Evolutionary conservation across 2,329 filamentous ascomycete genomes (phyloP).

Genomic region (Coniella lustricola): DNA sequence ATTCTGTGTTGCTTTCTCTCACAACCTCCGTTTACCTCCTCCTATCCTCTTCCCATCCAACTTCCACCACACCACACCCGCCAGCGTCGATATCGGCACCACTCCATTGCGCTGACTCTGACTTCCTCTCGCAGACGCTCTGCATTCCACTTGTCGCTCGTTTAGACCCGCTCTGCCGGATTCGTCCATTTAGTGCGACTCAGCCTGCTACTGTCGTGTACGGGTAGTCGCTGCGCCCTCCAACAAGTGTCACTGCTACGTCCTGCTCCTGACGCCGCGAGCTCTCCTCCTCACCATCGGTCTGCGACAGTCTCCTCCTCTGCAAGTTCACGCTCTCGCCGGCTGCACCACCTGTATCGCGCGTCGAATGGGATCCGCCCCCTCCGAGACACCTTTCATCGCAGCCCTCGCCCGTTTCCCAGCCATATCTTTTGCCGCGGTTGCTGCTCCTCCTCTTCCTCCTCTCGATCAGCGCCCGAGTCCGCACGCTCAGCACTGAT

Average conservation of each 20-base stretch:
- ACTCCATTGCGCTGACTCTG: slow-evolving; percentile 6
- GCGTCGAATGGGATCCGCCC: slow-evolving; percentile 12
- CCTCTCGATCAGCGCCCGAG: slow-evolving; percentile 1
- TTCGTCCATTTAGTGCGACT: slow-evolving; percentile 4
- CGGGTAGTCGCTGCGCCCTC: slow-evolving; percentile 3
- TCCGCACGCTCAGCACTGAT: neutral
- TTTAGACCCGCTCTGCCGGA: slow-evolving; percentile 6
- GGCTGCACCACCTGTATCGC: slow-evolving; percentile 8
- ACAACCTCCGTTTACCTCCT: neutral
- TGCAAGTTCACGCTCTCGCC: slow-evolving; percentile 4
- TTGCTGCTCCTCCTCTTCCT: no score
- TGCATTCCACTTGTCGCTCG: slow-evolving; percentile 15
- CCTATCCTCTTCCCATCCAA: slow-evolving; percentile 6
- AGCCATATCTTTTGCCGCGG: slow-evolving; percentile 2
- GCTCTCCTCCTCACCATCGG: slow-evolving; percentile 4
- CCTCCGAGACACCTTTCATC: slow-evolving; percentile 7
- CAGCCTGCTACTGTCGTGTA: slow-evolving; percentile 4
- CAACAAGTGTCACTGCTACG: slow-evolving; percentile 7
- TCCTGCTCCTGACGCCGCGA: slow-evolving; percentile 13
- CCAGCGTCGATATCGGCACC: neutral
- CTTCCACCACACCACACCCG: neutral
- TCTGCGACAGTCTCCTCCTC: slow-evolving; percentile 1
- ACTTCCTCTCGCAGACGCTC: slow-evolving; percentile 13
- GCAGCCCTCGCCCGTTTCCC: slow-evolving; percentile 1
- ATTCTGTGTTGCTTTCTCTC: neutral